These are phyloP conservation scores for Fraxinus ornus DNA, from an alignment of 305 asterid genomes.

Conservation along the genomic window DNA sequence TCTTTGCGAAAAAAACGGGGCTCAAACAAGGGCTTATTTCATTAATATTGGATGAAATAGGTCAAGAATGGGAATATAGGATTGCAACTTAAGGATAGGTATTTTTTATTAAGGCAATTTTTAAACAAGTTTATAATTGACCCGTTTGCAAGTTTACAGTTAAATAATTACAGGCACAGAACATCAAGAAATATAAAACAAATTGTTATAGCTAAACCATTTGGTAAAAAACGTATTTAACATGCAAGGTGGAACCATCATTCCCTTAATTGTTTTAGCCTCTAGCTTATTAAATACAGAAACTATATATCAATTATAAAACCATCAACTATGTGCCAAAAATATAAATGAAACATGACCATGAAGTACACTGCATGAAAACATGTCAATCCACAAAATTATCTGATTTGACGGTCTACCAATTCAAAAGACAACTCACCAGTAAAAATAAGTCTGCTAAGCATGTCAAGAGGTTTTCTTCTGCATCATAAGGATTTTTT, in stretches of 20 bases:
- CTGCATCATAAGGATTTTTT: slow-evolving; percentile 69
- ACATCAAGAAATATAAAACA: background rate
- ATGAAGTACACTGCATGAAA: slow-evolving; percentile 16
- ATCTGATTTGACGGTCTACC: slow-evolving; percentile 11
- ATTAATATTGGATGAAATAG: background rate
- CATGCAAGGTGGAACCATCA: slow-evolving; percentile 5
- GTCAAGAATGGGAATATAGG: background rate
- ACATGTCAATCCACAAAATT: slow-evolving; percentile 1
- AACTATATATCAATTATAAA: background rate
- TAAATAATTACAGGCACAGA: slow-evolving; percentile 4
- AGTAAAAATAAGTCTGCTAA: slow-evolving; percentile 85
- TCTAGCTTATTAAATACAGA: background rate
- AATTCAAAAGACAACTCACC: slow-evolving; percentile 37
- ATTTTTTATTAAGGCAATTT: background rate
- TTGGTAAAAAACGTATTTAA: slow-evolving; percentile 8
- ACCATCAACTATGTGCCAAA: background rate
- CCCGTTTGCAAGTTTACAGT: background rate
- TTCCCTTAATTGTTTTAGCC: slow-evolving; percentile 2
- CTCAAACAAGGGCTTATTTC: too few relatives aligned
- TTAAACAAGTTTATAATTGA: background rate
- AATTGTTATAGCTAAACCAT: background rate
- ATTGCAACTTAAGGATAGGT: background rate
- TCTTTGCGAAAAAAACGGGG: too few relatives aligned
- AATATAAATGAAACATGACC: background rate
- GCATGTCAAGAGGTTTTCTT: slow-evolving; percentile 86